These are phyloP conservation scores for Jacaranda mimosifolia DNA, from an alignment of 257 asterid genomes.

Conservation along the genomic window DNA sequence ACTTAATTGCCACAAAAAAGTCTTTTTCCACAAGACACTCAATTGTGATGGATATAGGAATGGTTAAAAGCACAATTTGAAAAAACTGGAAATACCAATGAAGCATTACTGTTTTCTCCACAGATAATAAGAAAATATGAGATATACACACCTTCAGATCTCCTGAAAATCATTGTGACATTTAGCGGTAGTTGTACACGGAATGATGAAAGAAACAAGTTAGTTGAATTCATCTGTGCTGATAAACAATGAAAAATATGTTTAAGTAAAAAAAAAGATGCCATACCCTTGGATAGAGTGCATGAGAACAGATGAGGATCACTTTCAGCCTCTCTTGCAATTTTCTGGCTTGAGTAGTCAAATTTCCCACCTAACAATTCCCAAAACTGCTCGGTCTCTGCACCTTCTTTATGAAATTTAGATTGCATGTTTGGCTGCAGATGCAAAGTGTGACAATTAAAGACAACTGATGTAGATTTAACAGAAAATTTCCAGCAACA, in stretches of 20 bases:
- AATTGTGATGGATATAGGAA: background rate
- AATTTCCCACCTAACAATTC: constrained; percentile 69
- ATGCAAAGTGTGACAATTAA: constrained; percentile 29
- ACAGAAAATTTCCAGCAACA: constrained; percentile 13
- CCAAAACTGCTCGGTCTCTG: constrained; percentile 83
- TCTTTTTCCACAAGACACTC: background rate
- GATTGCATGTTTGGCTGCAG: constrained; percentile 79
- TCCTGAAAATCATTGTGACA: constrained; percentile 65
- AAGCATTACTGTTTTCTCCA: constrained; percentile 19
- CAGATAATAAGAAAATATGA: constrained; percentile 8
- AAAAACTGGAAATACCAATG: constrained; percentile 13
- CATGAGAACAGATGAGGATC: constrained; percentile 82
- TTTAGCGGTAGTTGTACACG: constrained; percentile 41
- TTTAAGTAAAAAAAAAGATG: constrained; percentile 16
- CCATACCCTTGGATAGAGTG: constrained; percentile 55
- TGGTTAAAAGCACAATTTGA: background rate
- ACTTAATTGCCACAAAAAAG: background rate
- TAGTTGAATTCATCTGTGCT: constrained; percentile 40
- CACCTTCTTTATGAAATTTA: constrained; percentile 80
- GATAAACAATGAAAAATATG: constrained; percentile 7
- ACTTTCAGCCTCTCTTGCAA: constrained; percentile 56
- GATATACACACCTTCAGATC: constrained; percentile 72
- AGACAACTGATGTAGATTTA: constrained; percentile 23
- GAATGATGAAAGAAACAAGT: constrained; percentile 46
- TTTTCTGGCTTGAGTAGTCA: constrained; percentile 68